Evolutionary conservation across 1,284 basidiomycete species (phyloP).

Genomic region (Phlebopus sp.): DNA sequence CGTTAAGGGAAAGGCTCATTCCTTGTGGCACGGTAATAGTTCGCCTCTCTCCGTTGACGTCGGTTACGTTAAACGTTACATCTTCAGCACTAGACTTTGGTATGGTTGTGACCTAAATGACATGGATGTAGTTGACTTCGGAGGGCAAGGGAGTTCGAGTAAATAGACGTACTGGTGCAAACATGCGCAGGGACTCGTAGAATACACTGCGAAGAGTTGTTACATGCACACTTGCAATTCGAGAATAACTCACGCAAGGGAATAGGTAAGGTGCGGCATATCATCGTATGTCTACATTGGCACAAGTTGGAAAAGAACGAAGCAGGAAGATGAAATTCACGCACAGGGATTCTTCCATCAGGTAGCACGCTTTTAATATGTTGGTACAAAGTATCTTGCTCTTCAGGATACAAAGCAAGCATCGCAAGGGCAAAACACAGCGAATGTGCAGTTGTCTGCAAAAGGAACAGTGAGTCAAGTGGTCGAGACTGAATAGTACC

Average conservation of each 20-base stretch:
- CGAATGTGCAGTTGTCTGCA: constrained; percentile 52
- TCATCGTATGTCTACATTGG: constrained; percentile 6
- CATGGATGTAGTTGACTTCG: background rate
- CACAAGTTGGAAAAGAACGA: background rate
- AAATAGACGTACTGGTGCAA: constrained; percentile 4
- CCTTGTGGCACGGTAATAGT: constrained; percentile 46
- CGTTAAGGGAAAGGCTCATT: constrained; percentile 39
- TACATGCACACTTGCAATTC: background rate
- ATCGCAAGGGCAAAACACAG: constrained; percentile 55
- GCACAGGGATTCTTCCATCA: constrained; percentile 42
- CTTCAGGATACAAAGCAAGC: constrained; percentile 50
- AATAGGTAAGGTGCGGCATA: constrained; percentile 4
- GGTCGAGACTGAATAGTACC: background rate
- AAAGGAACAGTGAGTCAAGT: constrained; percentile 3
- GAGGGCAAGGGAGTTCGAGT: background rate
- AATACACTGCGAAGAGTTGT: constrained; percentile 3
- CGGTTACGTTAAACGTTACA: constrained; percentile 38
- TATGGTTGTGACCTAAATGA: constrained; percentile 38
- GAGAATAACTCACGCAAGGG: constrained; percentile 6
- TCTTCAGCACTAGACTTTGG: constrained; percentile 52
- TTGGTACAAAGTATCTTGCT: constrained; percentile 58
- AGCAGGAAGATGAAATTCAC: constrained; percentile 9
- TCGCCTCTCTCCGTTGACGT: constrained; percentile 35
- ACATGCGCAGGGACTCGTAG: constrained; percentile 8
- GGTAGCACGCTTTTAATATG: constrained; percentile 46